Conservation (phyloP, 2,329 filamentous ascomycete genomes). For the Neonectria coccinea region DNA sequence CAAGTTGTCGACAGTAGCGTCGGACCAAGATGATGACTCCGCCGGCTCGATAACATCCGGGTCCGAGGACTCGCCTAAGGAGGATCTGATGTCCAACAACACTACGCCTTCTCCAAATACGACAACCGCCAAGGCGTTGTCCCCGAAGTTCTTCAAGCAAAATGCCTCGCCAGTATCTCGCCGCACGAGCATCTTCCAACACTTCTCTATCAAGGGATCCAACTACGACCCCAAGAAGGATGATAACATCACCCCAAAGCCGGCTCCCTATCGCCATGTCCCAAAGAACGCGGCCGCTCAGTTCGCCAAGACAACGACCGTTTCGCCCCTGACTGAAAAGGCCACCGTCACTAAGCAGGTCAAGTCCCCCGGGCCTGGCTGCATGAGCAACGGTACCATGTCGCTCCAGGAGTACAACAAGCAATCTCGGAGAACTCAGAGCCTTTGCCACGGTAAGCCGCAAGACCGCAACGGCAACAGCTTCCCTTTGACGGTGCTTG, state of each 20-base stretch:
- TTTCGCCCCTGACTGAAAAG: conserved; percentile 50
- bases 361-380: conserved; percentile 31
- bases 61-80: conserved; percentile 6
- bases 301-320: conserved; percentile 66
- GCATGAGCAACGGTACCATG: conserved; percentile 42
- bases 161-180: conserved; percentile 28
- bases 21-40: conserved; percentile 58
- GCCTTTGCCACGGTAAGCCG: conserved; percentile 43
- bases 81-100: neutral
- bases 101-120: conserved; percentile 19
- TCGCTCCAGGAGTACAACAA: conserved; percentile 52
- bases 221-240: conserved; percentile 41
- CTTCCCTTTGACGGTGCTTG: conserved; percentile 56
- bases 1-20: conserved; percentile 63
- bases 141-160: conserved; percentile 9
- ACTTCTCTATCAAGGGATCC: conserved; percentile 42
- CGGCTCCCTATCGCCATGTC: conserved; percentile 59
- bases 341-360: conserved; percentile 58
- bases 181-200: conserved; percentile 40
- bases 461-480: conserved; percentile 54
- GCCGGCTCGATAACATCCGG: conserved; percentile 37
- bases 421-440: conserved; percentile 54
- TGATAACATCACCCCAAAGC: conserved; percentile 28
- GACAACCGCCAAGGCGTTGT: conserved; percentile 10
- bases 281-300: conserved; percentile 67